A percentile compares a stretch with the other conserved stretches of the same genome.
phyloP scores from a whole-genome alignment of 176 grass and related monocot species.

The Hsuehochloa calcarea region DNA sequence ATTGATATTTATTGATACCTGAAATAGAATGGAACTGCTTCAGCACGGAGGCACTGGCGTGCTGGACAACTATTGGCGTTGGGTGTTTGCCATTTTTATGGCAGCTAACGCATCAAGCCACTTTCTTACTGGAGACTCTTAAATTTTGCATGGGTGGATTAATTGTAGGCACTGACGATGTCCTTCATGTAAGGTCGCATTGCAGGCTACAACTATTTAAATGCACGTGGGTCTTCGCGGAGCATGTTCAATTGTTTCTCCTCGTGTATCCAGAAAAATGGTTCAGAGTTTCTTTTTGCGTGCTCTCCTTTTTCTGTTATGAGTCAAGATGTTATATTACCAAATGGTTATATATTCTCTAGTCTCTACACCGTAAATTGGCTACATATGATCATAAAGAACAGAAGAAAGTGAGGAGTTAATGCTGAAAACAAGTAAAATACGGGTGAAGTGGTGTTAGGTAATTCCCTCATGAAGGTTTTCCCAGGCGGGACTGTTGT shows the following conservation, averaged over 20 bases:
- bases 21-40: background rate
- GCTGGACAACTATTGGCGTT: background rate
- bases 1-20: background rate
- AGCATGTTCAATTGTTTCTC: background rate
- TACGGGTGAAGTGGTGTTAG: background rate
- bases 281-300: no score
- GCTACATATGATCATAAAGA: background rate
- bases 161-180: background rate
- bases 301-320: no score
- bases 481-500: slow-evolving; percentile 9
- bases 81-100: background rate
- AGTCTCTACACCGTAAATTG: no score
- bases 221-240: background rate
- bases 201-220: background rate
- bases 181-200: background rate
- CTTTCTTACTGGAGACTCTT: background rate
- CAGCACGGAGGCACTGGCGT: background rate
- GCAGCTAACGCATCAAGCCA: background rate
- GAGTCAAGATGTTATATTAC: no score
- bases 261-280: background rate
- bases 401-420: background rate
- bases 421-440: background rate
- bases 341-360: no score
- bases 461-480: slow-evolving; percentile 26
- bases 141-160: background rate